Evolutionary conservation across 495 filamentous ascomycete genomes (phyloP).

Genomic region (Tuber aestivum): DNA sequence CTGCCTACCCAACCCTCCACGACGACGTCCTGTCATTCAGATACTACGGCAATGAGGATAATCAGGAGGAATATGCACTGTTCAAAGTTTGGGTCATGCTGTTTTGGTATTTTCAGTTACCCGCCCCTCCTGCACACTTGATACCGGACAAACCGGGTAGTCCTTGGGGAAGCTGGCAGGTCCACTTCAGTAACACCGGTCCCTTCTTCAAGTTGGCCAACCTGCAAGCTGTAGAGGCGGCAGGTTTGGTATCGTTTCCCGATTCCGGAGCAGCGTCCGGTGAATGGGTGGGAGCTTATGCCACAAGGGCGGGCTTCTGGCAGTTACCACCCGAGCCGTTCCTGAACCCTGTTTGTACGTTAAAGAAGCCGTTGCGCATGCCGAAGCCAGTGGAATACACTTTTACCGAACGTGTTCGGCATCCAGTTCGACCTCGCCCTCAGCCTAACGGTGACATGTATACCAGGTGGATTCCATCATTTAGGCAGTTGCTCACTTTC

Average conservation of each 20-base stretch:
- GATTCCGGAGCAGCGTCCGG: conserved; percentile 13
- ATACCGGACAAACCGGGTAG: conserved; percentile 48
- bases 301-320: conserved; percentile 71
- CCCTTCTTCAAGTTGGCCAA: conserved; percentile 20
- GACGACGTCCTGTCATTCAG: not conserved
- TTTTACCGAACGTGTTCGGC: conserved; percentile 64
- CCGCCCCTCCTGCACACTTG: conserved; percentile 47
- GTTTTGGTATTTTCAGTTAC: conserved; percentile 95
- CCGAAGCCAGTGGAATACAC: conserved; percentile 51
- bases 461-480: conserved; percentile 72
- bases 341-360: conserved; percentile 44
- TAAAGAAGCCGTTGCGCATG: conserved; percentile 1
- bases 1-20: not conserved
- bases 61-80: conserved; percentile 20
- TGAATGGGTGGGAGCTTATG: conserved; percentile 14
- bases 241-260: conserved; percentile 27
- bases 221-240: conserved; percentile 24
- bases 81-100: conserved; percentile 71
- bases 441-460: conserved; percentile 87
- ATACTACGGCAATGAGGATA: not conserved
- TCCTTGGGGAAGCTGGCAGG: conserved; percentile 80
- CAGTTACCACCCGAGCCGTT: conserved; percentile 81
- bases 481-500: conserved; percentile 82
- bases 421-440: conserved; percentile 84
- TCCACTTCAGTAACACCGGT: conserved; percentile 58